Base-by-base conservation (phyloP, 176 grass and related monocot species). In the Juncus inflexus region DNA sequence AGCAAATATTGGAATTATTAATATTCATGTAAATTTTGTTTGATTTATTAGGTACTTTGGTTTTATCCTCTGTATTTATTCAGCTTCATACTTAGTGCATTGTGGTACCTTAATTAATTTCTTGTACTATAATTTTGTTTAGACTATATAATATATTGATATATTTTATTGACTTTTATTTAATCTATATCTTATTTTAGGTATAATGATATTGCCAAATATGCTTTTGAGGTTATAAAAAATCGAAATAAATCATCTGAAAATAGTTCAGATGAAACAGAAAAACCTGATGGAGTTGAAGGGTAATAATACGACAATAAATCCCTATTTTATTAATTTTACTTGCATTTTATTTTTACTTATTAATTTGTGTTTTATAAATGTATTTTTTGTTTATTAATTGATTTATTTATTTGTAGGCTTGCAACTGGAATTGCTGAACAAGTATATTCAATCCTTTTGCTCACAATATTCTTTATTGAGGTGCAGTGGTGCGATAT, bases 41-140 rank as follows among this genome's bases (percentile, higher is more conserved):
- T 40, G 49, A 1, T 52, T 12, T 6, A 37, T 19, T 28, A 97
- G 94, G 74, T 97, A 70, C 73, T 89, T 66, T 97, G 94, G 94
- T 89, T 97, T 80, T 97, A 97, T 72, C 94, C 85, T 39, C 85
- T 97, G 50, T 92, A 97, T 55, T 40, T 97, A 71, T 97, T 91
- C 85, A 97, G 94, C 75, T 82, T 97, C 63, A 60, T 97, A 55
- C 65, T 97, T 60, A 90, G 88, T 68, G 60, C 85, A 41, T 74
- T 97, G 60, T 92, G 94, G 94, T 97, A 91, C 36, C 87, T 69
- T 60, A 40, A 63, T 11, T 53, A 42, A 37, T 54, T 77, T 16
- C 49, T 65, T 16, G 78, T 71, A 45, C 60, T 66, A 56, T 13
- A 35, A 6, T 55, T 55, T 47, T 5, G 6, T 47, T 47, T 47